A percentile compares a stretch with the other conserved stretches of the same genome.
Evolutionary conservation across 257 asterid species (phyloP).

Genomic region (Cruciata laevipes): DNA sequence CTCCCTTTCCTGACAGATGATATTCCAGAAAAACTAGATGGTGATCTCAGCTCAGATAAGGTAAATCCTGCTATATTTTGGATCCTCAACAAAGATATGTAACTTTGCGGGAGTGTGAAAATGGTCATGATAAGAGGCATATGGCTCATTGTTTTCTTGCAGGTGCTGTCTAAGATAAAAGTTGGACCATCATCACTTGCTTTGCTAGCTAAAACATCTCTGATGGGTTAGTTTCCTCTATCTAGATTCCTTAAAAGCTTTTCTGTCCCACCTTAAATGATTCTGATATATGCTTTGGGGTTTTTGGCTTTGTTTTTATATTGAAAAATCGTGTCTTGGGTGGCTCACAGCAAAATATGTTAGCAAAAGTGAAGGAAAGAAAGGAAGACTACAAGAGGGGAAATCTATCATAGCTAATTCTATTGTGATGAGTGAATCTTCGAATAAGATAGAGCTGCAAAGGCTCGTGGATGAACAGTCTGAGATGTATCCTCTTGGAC

Average conservation of each 20-base stretch:
- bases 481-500: conserved; percentile 88
- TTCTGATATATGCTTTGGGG: conserved; percentile 2
- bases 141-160: conserved; percentile 19
- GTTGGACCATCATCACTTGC: conserved; percentile 90
- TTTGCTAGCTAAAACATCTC: conserved; percentile 73
- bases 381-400: conserved; percentile 62
- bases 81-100: neutral
- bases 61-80: conserved; percentile 29
- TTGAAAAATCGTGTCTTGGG: conserved; percentile 8
- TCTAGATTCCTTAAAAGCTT: conserved; percentile 4
- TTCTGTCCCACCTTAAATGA: neutral
- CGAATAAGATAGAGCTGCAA: conserved; percentile 53
- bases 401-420: conserved; percentile 67
- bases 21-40: conserved; percentile 57
- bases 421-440: conserved; percentile 73
- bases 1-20: conserved; percentile 60
- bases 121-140: neutral
- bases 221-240: conserved; percentile 61
- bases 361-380: conserved; percentile 73
- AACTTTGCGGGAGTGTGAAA: neutral
- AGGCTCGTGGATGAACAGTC: conserved; percentile 69
- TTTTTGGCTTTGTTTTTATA: conserved; percentile 1
- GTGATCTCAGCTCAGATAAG: conserved; percentile 54
- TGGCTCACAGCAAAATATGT: conserved; percentile 65
- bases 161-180: conserved; percentile 83